Percentiles rank a stretch among this genome's conserved stretches.
phyloP scores from a whole-genome alignment of 805 yeast species.

The Yarrowia hollandica region DNA sequence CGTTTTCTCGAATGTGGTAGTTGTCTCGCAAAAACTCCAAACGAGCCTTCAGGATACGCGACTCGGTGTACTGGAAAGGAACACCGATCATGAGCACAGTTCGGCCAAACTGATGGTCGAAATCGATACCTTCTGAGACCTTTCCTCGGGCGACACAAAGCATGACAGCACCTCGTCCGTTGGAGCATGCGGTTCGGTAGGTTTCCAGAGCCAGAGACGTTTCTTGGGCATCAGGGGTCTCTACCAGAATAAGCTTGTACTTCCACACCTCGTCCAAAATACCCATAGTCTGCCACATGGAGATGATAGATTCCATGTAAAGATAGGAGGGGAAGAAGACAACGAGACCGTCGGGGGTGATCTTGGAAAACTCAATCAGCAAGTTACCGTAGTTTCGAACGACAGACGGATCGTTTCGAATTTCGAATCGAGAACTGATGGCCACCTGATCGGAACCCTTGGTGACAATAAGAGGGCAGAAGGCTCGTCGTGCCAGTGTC shows the following conservation, averaged over 20 bases:
- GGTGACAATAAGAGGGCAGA: slow-evolving; percentile 92
- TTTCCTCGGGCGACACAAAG: slow-evolving; percentile 98
- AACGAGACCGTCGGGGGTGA: slow-evolving; percentile 97
- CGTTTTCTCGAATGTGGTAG: slow-evolving; percentile 89
- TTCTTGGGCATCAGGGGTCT: slow-evolving; percentile 99
- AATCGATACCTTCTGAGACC: slow-evolving; percentile 98
- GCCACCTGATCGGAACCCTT: slow-evolving; percentile 98
- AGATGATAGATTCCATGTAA: slow-evolving; percentile 96
- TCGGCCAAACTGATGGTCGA: slow-evolving; percentile 96
- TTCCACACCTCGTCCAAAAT: slow-evolving; percentile 98
- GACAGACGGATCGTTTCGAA: slow-evolving; percentile 95
- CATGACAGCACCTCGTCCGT: slow-evolving; percentile 96
- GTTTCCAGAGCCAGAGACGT: slow-evolving; percentile 94
- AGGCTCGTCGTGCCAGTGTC: slow-evolving; percentile 90
- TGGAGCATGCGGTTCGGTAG: slow-evolving; percentile 91
- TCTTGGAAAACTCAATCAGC: slow-evolving; percentile 86
- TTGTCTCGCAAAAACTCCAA: slow-evolving; percentile 91
- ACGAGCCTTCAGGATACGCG: slow-evolving; percentile 91
- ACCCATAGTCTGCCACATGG: slow-evolving; percentile 99
- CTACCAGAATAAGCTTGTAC: slow-evolving; percentile 89
- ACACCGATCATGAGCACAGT: slow-evolving; percentile 98
- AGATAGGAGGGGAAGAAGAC: slow-evolving; percentile 96
- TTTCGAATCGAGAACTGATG: slow-evolving; percentile 92
- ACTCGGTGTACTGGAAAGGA: slow-evolving; percentile 98
- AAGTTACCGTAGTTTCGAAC: slow-evolving; percentile 95